phyloP scores from a whole-genome alignment of 306 rosid species.

The Prunus mira region DNA sequence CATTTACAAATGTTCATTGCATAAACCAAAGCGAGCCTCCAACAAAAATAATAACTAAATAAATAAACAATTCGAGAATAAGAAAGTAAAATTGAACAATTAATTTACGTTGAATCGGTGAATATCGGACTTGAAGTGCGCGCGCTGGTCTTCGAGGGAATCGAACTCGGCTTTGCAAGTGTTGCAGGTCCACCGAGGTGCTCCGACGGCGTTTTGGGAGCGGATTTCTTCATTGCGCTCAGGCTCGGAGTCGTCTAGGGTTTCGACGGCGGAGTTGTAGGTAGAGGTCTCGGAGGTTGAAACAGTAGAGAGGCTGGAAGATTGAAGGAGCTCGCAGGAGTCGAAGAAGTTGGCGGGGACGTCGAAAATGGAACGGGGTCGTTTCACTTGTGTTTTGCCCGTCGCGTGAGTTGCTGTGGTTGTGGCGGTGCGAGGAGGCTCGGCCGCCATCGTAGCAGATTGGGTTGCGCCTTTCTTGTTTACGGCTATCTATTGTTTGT shows the following conservation, averaged over 20 bases:
- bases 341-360: conserved; percentile 56
- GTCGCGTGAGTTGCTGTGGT: neutral
- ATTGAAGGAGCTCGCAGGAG: conserved; percentile 53
- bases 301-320: conserved; percentile 37
- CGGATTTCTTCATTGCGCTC: conserved; percentile 25
- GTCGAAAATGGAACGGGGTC: conserved; percentile 65
- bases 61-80: neutral
- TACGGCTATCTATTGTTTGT: neutral
- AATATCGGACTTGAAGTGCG: conserved; percentile 87
- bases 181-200: conserved; percentile 72
- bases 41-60: neutral
- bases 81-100: neutral
- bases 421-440: conserved; percentile 20
- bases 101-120: conserved; percentile 86
- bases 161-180: conserved; percentile 84
- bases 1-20: neutral
- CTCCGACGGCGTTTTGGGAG: conserved; percentile 35
- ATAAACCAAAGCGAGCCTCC: neutral
- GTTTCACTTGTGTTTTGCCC: conserved; percentile 40
- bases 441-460: conserved; percentile 41
- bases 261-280: conserved; percentile 21
- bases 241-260: conserved; percentile 25
- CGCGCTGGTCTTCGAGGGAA: conserved; percentile 89
- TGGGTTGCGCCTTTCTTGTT: neutral
- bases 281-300: conserved; percentile 31